phyloP scores from a whole-genome alignment of 208 protist genomes.

The Tetramitus jugosus region DNA sequence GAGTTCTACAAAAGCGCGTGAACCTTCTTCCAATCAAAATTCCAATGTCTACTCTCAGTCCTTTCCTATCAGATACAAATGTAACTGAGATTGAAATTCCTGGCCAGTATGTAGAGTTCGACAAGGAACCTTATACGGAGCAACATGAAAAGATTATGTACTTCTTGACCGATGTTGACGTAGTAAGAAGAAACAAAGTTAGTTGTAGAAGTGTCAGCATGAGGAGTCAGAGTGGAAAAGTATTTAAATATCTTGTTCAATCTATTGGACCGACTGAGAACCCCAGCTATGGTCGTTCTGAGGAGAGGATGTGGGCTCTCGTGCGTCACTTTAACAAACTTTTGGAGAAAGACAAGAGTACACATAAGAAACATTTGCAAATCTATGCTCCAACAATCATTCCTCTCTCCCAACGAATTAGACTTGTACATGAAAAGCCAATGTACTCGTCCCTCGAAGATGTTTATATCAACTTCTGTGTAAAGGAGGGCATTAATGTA shows the following conservation, averaged over 20 bases:
- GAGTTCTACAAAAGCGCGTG: background rate
- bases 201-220: background rate
- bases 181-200: constrained; percentile 2
- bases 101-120: constrained; percentile 15
- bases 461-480: background rate
- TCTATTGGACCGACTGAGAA: background rate
- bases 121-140: constrained; percentile 23
- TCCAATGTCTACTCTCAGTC: background rate
- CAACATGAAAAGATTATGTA: constrained; percentile 21
- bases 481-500: background rate
- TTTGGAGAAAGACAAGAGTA: background rate
- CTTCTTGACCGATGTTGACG: background rate
- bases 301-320: background rate
- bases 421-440: background rate
- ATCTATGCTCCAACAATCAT: background rate
- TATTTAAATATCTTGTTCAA: constrained; percentile 15
- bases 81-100: constrained; percentile 20
- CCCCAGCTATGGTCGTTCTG: background rate
- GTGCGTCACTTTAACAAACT: constrained; percentile 7
- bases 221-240: background rate
- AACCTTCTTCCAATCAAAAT: background rate
- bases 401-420: background rate
- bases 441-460: background rate
- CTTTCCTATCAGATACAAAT: background rate
- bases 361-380: background rate